Evolutionary conservation across 176 grass and related monocot species (phyloP).

Genomic region (Rhynchospora breviuscula): DNA sequence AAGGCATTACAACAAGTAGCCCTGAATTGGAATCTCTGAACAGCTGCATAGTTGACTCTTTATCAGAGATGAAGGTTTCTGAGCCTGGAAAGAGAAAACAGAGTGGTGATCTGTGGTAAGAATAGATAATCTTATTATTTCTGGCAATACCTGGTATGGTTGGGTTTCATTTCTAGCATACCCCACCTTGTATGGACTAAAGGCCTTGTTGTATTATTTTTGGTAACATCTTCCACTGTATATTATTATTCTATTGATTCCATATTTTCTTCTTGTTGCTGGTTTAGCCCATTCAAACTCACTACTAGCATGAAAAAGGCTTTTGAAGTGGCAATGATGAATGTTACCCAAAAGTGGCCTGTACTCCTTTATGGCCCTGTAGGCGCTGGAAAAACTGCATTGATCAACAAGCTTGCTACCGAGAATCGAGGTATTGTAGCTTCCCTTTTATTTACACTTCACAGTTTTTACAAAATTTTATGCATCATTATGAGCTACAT

Average conservation of each 20-base stretch:
- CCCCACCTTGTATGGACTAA: no score
- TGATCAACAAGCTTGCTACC: constrained; percentile 62
- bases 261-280: constrained; percentile 16
- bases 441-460: neutral
- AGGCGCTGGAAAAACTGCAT: constrained; percentile 81
- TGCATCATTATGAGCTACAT: neutral
- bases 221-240: neutral
- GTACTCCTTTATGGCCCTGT: constrained; percentile 83
- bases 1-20: constrained; percentile 28
- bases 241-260: constrained; percentile 15
- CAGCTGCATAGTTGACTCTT: constrained; percentile 39
- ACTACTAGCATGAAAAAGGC: constrained; percentile 56
- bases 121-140: constrained; percentile 3
- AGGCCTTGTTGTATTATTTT: no score
- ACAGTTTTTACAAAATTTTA: neutral
- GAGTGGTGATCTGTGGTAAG: constrained; percentile 40
- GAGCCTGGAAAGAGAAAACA: constrained; percentile 17
- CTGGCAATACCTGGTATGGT: neutral
- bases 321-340: constrained; percentile 71
- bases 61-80: constrained; percentile 29
- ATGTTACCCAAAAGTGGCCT: constrained; percentile 75
- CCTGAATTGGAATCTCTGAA: constrained; percentile 24
- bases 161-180: no score
- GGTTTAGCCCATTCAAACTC: constrained; percentile 57
- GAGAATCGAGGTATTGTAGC: constrained; percentile 59